Conservation (phyloP, 164 flowering plant species). For the Hamamelis virginiana region DNA sequence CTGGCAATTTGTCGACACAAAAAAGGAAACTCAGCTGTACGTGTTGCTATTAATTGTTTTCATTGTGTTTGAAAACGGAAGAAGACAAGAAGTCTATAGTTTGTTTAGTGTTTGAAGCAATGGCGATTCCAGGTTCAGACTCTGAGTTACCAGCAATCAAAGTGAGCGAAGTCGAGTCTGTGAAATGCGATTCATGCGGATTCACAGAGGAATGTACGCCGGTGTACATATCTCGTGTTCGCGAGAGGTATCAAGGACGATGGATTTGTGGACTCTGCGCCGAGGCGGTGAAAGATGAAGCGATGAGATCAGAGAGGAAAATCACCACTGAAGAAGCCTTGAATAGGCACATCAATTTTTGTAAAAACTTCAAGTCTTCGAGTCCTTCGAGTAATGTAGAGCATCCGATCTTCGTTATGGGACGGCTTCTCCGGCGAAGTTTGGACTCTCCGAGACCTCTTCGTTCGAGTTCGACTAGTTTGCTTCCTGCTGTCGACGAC, state of each 20-base stretch:
- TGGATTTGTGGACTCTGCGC: slow-evolving; percentile 54
- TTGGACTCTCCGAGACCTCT: slow-evolving; percentile 33
- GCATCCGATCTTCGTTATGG: slow-evolving; percentile 36
- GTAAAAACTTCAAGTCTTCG: slow-evolving; percentile 26
- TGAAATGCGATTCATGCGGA: slow-evolving; percentile 41
- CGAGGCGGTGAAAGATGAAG: slow-evolving; percentile 46
- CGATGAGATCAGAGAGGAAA: slow-evolving; percentile 20
- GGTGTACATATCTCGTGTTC: slow-evolving; percentile 32
- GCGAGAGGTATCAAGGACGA: slow-evolving; percentile 32
- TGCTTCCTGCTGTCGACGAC: slow-evolving; percentile 1
- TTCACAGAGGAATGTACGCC: slow-evolving; percentile 52
- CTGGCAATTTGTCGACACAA: too few species aligned
- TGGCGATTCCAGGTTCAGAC: slow-evolving; percentile 26
- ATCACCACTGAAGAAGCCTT: slow-evolving; percentile 43
- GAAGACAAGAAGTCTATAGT: too few species aligned
- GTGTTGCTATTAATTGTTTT: too few species aligned
- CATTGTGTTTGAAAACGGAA: too few species aligned
- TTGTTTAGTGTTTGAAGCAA: background rate
- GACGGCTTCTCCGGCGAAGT: slow-evolving; percentile 32
- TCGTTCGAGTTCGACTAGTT: slow-evolving; percentile 29
- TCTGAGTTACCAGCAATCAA: slow-evolving; percentile 1
- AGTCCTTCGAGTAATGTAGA: slow-evolving; percentile 14
- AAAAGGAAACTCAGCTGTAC: too few species aligned
- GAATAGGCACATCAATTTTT: slow-evolving; percentile 36
- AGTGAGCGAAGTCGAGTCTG: slow-evolving; percentile 21